Conservation (phyloP, 352 stramenopile species). For the Globisporangium iwayamae region DNA sequence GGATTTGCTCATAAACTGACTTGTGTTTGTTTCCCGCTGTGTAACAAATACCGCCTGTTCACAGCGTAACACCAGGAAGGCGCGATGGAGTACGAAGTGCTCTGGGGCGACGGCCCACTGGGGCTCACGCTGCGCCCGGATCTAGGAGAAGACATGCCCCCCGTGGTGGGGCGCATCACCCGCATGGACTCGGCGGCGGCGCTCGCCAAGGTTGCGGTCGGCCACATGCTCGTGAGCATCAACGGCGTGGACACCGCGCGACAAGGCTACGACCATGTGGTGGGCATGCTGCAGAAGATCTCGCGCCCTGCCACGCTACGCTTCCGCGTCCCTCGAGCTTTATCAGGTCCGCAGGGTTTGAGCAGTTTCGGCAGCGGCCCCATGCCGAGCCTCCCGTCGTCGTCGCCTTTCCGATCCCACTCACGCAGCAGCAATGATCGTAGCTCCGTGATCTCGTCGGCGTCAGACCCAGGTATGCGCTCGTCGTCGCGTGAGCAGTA, state of each 20-base stretch:
- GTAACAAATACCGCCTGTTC: background rate
- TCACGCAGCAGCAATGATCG: slow-evolving; percentile 14
- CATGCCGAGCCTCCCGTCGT: slow-evolving; percentile 24
- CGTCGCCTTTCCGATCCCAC: slow-evolving; percentile 26
- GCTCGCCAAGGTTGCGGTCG: slow-evolving; percentile 73
- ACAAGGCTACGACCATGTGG: slow-evolving; percentile 82
- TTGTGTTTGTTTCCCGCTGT: background rate
- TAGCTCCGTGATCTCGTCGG: slow-evolving; percentile 31
- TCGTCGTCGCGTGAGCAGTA: slow-evolving; percentile 72
- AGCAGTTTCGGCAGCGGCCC: slow-evolving; percentile 5
- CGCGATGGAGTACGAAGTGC: slow-evolving; percentile 85
- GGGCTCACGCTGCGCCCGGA: slow-evolving; percentile 81
- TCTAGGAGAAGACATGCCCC: slow-evolving; percentile 84
- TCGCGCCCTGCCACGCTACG: slow-evolving; percentile 72
- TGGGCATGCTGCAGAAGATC: slow-evolving; percentile 82
- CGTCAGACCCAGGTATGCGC: slow-evolving; percentile 32
- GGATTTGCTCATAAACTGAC: background rate
- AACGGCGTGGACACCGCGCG: slow-evolving; percentile 83
- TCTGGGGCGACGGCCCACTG: slow-evolving; percentile 78
- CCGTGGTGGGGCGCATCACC: slow-evolving; percentile 84
- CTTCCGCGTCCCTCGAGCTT: slow-evolving; percentile 71
- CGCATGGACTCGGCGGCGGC: slow-evolving; percentile 79
- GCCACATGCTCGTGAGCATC: slow-evolving; percentile 88
- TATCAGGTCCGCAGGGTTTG: slow-evolving; percentile 14
- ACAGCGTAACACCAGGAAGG: background rate